These are phyloP conservation scores for Arthrocladium fulminans DNA, from an alignment of 2,329 filamentous ascomycete species.

Conservation along the genomic window DNA sequence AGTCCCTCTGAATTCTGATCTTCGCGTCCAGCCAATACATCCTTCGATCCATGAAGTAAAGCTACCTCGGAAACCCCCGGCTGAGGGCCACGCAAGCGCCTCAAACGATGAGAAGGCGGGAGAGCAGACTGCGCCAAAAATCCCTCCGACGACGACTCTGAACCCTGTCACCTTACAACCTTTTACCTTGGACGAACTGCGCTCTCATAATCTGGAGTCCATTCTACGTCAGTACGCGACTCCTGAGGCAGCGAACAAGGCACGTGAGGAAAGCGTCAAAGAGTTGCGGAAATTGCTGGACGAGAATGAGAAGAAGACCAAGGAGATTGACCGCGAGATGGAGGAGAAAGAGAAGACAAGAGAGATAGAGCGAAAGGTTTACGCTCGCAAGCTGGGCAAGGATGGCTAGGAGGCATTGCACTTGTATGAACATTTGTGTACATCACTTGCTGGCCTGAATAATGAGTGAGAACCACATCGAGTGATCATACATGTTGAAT, in stretches of 20 bases:
- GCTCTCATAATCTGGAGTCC: constrained; percentile 16
- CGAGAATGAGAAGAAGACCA: constrained; percentile 15
- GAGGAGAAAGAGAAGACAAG: constrained; percentile 23
- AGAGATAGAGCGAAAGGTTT: constrained; percentile 23
- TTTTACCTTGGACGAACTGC: constrained; percentile 18
- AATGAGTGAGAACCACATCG: not conserved
- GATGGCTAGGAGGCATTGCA: not conserved
- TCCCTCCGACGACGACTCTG: constrained; percentile 6
- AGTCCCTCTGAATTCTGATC: constrained; percentile 16
- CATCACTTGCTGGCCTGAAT: not conserved
- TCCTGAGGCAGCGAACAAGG: constrained; percentile 5
- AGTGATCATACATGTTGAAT: not conserved
- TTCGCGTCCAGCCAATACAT: constrained; percentile 18
- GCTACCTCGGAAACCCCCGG: constrained; percentile 8
- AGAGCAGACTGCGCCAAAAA: not conserved
- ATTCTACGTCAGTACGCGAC: constrained; percentile 14
- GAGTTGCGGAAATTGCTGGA: constrained; percentile 14
- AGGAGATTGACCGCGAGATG: constrained; percentile 20
- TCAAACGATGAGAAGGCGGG: not conserved
- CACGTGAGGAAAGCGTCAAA: constrained; percentile 11
- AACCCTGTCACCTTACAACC: constrained; percentile 19
- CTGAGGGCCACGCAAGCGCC: not conserved
- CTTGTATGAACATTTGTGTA: not conserved
- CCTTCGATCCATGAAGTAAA: constrained; percentile 14
- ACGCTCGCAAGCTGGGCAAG: constrained; percentile 17